phyloP scores from a whole-genome alignment of 2,329 filamentous ascomycete species.

The Penicillium sp. region DNA sequence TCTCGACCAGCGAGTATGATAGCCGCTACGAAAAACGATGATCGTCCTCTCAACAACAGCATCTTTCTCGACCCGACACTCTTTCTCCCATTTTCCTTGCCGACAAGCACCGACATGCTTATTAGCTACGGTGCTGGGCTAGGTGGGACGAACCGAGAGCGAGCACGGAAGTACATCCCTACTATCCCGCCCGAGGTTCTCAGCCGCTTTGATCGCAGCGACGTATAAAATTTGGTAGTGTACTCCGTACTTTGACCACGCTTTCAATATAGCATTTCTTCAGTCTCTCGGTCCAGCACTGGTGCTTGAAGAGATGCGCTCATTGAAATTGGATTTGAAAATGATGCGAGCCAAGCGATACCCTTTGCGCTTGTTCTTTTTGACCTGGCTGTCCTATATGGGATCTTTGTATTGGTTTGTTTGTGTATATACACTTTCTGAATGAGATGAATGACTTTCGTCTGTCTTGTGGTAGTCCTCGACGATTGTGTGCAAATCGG shows the following conservation, averaged over 20 bases:
- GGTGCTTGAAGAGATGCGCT: no score
- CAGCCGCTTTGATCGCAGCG: slow-evolving; percentile 66
- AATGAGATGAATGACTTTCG: no score
- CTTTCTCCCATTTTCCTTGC: slow-evolving; percentile 91
- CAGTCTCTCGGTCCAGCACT: no score
- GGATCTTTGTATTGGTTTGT: no score
- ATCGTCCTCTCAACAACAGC: slow-evolving; percentile 25
- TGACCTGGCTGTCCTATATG: slow-evolving; percentile 1
- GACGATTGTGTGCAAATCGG: no score
- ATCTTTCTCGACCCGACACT: slow-evolving; percentile 80
- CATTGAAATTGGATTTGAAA: no score
- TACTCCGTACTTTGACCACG: no score
- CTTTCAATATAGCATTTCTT: no score
- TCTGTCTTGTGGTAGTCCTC: no score
- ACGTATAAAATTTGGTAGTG: slow-evolving; percentile 15
- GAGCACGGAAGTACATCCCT: slow-evolving; percentile 91
- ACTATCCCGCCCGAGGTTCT: slow-evolving; percentile 92
- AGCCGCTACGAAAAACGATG: slow-evolving; percentile 17
- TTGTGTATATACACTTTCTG: slow-evolving; percentile 12
- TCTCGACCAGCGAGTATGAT: slow-evolving; percentile 23
- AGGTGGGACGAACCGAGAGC: slow-evolving; percentile 82
- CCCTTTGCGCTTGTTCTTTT: slow-evolving; percentile 6
- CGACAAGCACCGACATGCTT: slow-evolving; percentile 95
- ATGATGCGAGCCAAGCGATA: slow-evolving; percentile 6
- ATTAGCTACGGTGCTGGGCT: slow-evolving; percentile 92